These are phyloP conservation scores for Fomitiporia mediterranea DNA, from an alignment of 1,284 basidiomycete genomes.

Conservation along the genomic window DNA sequence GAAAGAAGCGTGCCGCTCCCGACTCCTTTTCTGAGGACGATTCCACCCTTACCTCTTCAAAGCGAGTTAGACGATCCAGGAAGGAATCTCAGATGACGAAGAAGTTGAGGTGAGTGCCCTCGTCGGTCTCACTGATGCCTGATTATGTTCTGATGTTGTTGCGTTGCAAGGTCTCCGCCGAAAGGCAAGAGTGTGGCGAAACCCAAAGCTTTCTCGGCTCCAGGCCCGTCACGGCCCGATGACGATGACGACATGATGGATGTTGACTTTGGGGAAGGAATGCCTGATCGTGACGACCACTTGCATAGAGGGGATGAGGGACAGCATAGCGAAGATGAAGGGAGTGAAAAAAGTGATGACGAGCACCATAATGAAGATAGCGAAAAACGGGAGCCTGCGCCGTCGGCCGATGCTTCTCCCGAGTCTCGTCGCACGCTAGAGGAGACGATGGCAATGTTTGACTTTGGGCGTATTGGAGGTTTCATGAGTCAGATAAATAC, in stretches of 20 bases:
- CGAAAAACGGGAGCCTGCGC: constrained; percentile 32
- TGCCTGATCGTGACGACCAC: constrained; percentile 39
- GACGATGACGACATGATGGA: constrained; percentile 77
- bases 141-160: constrained; percentile 18
- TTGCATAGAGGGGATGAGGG: constrained; percentile 32
- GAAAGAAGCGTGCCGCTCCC: constrained; percentile 79
- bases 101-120: constrained; percentile 63
- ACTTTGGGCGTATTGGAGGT: constrained; percentile 81
- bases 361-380: constrained; percentile 29
- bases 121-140: no score
- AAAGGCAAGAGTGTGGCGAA: constrained; percentile 65
- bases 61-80: constrained; percentile 60
- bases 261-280: constrained; percentile 54
- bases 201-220: constrained; percentile 51
- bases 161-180: constrained; percentile 29
- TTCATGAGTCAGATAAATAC: constrained; percentile 86
- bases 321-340: constrained; percentile 30
- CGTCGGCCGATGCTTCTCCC: constrained; percentile 34
- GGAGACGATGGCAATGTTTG: constrained; percentile 72
- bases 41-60: constrained; percentile 43
- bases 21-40: constrained; percentile 64
- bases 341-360: constrained; percentile 30
- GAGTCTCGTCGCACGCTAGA: constrained; percentile 25
- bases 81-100: constrained; percentile 60
- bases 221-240: constrained; percentile 51